Conservation (phyloP, 345 rosid genomes). For the Erysimum cheiranthoides region DNA sequence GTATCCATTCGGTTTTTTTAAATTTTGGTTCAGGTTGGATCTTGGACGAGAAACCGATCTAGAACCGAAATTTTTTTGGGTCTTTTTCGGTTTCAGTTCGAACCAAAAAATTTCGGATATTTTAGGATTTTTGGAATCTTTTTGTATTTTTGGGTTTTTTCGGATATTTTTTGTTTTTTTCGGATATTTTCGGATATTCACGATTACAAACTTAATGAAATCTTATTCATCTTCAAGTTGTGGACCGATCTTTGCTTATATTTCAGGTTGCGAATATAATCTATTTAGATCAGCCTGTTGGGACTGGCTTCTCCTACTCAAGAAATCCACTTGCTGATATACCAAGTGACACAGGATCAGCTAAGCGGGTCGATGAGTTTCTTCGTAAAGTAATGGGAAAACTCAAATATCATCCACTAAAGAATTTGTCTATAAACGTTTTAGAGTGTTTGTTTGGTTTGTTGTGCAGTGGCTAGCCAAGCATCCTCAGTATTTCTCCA, state of each 20-base stretch:
- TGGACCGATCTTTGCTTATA: neutral
- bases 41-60: no score
- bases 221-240: neutral
- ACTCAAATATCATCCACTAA: neutral
- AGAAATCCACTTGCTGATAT: slow-evolving; percentile 41
- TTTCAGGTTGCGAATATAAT: slow-evolving; percentile 60
- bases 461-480: neutral
- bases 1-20: no score
- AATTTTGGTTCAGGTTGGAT: no score
- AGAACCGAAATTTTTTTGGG: no score
- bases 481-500: neutral
- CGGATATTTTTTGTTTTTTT: no score
- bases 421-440: neutral
- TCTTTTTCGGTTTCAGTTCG: no score
- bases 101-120: no score
- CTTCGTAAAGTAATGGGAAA: slow-evolving; percentile 47
- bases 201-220: neutral
- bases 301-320: slow-evolving; percentile 75
- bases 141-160: no score
- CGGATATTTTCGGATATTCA: no score
- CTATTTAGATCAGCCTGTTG: slow-evolving; percentile 72
- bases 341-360: slow-evolving; percentile 53
- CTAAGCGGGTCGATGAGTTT: slow-evolving; percentile 53
- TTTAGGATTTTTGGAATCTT: no score
- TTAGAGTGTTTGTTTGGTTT: neutral